A percentile compares a stretch with the other conserved stretches of the same genome.
Conservation (phyloP, 2,329 filamentous ascomycete genomes). For the Cryphonectria radicalis region DNA sequence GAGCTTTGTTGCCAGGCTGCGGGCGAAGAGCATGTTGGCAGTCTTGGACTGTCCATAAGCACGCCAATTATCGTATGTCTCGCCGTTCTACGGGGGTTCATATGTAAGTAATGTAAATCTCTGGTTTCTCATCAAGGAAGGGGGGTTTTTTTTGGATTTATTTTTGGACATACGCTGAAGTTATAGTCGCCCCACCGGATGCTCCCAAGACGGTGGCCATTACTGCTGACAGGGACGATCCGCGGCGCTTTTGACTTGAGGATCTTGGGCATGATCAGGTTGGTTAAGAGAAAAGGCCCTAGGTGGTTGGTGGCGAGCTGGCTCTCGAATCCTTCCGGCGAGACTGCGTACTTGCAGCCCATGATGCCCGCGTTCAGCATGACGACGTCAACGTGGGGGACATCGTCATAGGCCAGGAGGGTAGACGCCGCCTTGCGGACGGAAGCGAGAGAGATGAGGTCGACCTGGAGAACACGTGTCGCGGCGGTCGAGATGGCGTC, state of each 20-base stretch:
- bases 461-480: neutral
- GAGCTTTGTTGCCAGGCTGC: constrained; percentile 18
- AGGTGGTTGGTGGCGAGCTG: constrained; percentile 11
- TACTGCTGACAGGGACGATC: constrained; percentile 6
- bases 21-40: constrained; percentile 17
- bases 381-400: constrained; percentile 3
- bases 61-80: constrained; percentile 18
- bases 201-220: constrained; percentile 8
- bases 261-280: constrained; percentile 11
- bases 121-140: neutral
- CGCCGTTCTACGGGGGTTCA: constrained; percentile 7
- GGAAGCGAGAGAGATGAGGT: constrained; percentile 8
- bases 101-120: too few species aligned
- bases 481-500: constrained; percentile 5
- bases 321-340: constrained; percentile 8
- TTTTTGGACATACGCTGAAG: constrained; percentile 9
- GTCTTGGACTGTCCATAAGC: constrained; percentile 25
- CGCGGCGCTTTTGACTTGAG: neutral
- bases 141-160: too few species aligned
- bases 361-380: constrained; percentile 10
- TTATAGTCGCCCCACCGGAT: constrained; percentile 23
- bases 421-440: neutral
- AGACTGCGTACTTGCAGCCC: neutral
- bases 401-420: neutral
- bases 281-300: neutral